Conservation (phyloP, 2,329 filamentous ascomycete genomes). For the Fusarium austroafricanum region DNA sequence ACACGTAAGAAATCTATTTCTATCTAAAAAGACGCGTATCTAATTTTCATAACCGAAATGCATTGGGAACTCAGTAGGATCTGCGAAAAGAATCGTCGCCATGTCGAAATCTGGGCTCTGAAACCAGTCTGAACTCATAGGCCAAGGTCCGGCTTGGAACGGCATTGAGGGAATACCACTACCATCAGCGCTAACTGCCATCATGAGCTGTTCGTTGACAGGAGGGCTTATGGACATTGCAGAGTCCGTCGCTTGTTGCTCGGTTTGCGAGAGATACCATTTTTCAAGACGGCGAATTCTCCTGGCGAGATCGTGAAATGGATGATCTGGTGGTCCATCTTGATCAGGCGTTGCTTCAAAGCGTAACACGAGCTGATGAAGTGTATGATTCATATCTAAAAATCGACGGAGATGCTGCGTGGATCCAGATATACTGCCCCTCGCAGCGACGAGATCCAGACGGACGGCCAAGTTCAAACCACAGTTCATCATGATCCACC, state of each 20-base stretch:
- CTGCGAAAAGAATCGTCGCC: conserved; percentile 30
- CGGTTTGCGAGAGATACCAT: conserved; percentile 29
- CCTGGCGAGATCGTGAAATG: conserved; percentile 39
- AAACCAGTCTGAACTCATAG: conserved; percentile 7
- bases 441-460: conserved; percentile 46
- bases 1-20: no score
- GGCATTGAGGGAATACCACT: neutral
- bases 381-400: conserved; percentile 44
- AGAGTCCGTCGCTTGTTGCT: neutral
- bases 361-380: conserved; percentile 46
- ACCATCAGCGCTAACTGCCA: neutral
- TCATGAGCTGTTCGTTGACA: neutral
- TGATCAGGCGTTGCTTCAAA: conserved; percentile 36
- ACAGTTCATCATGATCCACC: conserved; percentile 50
- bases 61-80: conserved; percentile 26
- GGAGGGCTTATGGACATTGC: neutral
- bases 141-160: conserved; percentile 3
- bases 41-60: conserved; percentile 1
- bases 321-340: conserved; percentile 18
- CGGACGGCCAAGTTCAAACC: conserved; percentile 45
- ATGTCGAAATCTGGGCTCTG: conserved; percentile 21
- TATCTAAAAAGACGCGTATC: neutral
- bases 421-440: conserved; percentile 25
- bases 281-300: conserved; percentile 32
- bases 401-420: conserved; percentile 44